Conservation (phyloP, 1,284 basidiomycete genomes). For the Apiotrichum mycotoxinovorans region DNA sequence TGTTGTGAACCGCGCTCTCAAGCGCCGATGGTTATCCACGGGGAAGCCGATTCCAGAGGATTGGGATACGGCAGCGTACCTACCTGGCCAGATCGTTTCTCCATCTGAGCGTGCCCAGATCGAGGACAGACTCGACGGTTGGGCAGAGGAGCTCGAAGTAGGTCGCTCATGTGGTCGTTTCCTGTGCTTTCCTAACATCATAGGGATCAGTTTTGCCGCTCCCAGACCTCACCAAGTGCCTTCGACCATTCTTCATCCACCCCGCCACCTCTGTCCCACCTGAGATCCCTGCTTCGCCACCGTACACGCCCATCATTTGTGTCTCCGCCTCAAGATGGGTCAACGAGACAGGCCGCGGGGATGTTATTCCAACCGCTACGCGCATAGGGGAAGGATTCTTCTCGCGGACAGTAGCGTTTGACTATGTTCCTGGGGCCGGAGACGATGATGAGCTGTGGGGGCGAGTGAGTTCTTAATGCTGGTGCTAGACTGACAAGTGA, state of each 20-base stretch:
- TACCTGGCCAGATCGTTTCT: constrained; percentile 44
- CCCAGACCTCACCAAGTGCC: constrained; percentile 38
- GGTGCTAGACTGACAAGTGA: background rate
- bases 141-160: constrained; percentile 65
- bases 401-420: constrained; percentile 41
- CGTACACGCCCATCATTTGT: constrained; percentile 48
- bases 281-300: constrained; percentile 21
- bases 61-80: constrained; percentile 43
- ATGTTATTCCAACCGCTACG: constrained; percentile 36
- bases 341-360: constrained; percentile 20
- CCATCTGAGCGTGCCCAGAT: constrained; percentile 47
- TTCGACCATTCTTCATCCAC: constrained; percentile 50
- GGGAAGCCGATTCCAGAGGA: constrained; percentile 3
- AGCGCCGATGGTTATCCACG: constrained; percentile 10
- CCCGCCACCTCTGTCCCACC: constrained; percentile 38
- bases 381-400: constrained; percentile 21
- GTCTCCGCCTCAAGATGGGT: constrained; percentile 47
- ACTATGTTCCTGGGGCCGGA: constrained; percentile 50
- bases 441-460: constrained; percentile 52
- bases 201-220: constrained; percentile 45
- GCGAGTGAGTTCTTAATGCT: constrained; percentile 24
- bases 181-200: background rate
- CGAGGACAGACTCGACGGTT: constrained; percentile 57
- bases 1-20: constrained; percentile 74
- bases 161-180: constrained; percentile 4